These are phyloP conservation scores for Exophiala sideris DNA, from an alignment of 2,329 filamentous ascomycete species.

Conservation along the genomic window DNA sequence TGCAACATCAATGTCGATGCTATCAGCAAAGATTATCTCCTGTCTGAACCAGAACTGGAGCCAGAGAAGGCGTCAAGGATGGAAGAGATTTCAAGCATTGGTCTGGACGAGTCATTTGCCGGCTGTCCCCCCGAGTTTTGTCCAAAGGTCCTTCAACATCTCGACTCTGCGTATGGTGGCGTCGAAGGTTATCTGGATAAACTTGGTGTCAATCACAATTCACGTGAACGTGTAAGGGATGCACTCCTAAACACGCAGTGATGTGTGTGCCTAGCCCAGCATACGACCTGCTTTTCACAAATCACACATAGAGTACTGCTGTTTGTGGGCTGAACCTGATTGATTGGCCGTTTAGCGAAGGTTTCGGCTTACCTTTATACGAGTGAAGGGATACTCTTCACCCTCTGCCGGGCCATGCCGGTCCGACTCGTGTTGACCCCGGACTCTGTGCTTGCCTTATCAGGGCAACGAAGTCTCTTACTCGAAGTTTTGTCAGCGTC, in stretches of 20 bases:
- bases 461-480: not conserved
- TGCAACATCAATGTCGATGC: conserved; percentile 48
- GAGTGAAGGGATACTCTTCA: not conserved
- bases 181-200: conserved; percentile 61
- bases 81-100: conserved; percentile 66
- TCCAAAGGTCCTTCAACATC: conserved; percentile 53
- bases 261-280: not conserved
- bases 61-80: conserved; percentile 62
- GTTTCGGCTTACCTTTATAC: not conserved
- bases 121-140: conserved; percentile 65
- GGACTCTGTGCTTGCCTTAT: not conserved
- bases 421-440: not conserved
- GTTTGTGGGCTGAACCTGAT: no score
- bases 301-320: not conserved
- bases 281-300: not conserved
- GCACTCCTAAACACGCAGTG: conserved; percentile 4
- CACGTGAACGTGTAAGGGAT: conserved; percentile 39
- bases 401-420: no score
- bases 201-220: conserved; percentile 55
- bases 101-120: conserved; percentile 70
- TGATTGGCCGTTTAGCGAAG: not conserved
- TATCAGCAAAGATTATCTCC: conserved; percentile 68
- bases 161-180: conserved; percentile 63
- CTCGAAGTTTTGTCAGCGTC: not conserved
- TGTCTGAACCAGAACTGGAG: conserved; percentile 60